A percentile compares a stretch with the other conserved stretches of the same genome.
Evolutionary conservation across 1,139 yeast species (phyloP).

Genomic region (Candida neerlandica): DNA sequence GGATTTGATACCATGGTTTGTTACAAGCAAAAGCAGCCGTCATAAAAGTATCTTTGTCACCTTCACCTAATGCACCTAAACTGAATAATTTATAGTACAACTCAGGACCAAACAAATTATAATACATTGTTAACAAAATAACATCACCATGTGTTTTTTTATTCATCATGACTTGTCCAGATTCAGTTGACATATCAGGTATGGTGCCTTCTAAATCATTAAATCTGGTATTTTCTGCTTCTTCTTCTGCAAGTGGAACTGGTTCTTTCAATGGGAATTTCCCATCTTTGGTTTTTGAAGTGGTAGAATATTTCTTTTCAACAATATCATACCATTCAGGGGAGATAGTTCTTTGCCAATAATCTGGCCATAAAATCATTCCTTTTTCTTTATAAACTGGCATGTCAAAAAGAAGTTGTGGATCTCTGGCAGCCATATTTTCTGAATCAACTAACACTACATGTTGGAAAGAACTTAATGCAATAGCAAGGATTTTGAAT

Average conservation of each 20-base stretch:
- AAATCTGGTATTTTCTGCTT: conserved; percentile 24
- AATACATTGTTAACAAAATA: conserved; percentile 52
- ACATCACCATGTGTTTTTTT: conserved; percentile 57
- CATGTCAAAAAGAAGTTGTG: conserved; percentile 48
- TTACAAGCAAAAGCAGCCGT: conserved; percentile 51
- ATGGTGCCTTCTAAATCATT: conserved; percentile 59
- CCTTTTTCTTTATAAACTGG: conserved; percentile 59
- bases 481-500: conserved; percentile 41
- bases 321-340: conserved; percentile 71
- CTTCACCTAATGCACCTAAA: conserved; percentile 64
- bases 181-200: conserved; percentile 61
- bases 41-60: conserved; percentile 65
- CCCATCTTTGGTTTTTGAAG: conserved; percentile 24
- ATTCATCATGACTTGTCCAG: conserved; percentile 59
- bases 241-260: conserved; percentile 11
- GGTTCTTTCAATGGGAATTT: conserved; percentile 21
- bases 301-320: conserved; percentile 36
- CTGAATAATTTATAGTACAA: conserved; percentile 57
- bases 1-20: conserved; percentile 51
- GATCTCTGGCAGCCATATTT: conserved; percentile 37
- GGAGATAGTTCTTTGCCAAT: conserved; percentile 73
- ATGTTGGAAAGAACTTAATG: conserved; percentile 44
- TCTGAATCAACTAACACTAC: conserved; percentile 46
- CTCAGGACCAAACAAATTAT: conserved; percentile 60
- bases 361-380: conserved; percentile 79